Percentiles rank a stretch among this genome's conserved stretches.
These are phyloP conservation scores for Lactarius trivialis DNA, from an alignment of 768 basidiomycete species.

Conservation along the genomic window DNA sequence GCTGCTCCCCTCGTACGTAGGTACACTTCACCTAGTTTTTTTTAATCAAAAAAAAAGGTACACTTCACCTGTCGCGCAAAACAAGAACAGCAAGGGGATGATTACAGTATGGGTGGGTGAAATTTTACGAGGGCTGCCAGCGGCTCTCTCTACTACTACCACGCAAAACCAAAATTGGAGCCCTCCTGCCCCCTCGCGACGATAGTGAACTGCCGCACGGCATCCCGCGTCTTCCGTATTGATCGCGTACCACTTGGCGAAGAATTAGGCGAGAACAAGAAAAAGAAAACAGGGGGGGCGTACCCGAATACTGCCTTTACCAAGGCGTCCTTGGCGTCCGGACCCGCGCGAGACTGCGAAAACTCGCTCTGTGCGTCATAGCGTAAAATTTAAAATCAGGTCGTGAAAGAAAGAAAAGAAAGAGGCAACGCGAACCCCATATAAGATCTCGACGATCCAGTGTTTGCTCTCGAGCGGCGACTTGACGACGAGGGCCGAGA, in stretches of 20 bases:
- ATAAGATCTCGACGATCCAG: conserved; percentile 73
- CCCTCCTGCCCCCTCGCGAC: conserved; percentile 80
- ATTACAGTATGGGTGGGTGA: background rate
- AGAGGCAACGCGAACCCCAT: conserved; percentile 39
- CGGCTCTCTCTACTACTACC: conserved; percentile 6
- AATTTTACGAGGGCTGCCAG: background rate
- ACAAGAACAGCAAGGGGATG: background rate
- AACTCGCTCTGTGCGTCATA: conserved; percentile 56
- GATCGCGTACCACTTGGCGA: conserved; percentile 52
- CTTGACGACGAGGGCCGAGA: conserved; percentile 59
- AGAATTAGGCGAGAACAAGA: background rate
- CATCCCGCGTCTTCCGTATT: conserved; percentile 67
- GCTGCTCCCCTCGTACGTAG: too few relatives aligned
- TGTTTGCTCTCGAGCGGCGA: conserved; percentile 46
- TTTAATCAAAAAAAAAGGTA: too few relatives aligned
- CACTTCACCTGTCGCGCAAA: too few relatives aligned
- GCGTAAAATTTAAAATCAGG: too few relatives aligned
- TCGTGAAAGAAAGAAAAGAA: background rate
- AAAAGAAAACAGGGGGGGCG: conserved; percentile 23
- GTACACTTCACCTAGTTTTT: too few relatives aligned
- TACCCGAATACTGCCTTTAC: conserved; percentile 65
- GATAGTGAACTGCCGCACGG: conserved; percentile 81
- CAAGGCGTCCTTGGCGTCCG: conserved; percentile 73
- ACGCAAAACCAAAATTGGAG: conserved; percentile 79
- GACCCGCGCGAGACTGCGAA: conserved; percentile 61